Base-by-base conservation (phyloP, 805 yeast species). In the Saccharomycopsis schoenii region DNA sequence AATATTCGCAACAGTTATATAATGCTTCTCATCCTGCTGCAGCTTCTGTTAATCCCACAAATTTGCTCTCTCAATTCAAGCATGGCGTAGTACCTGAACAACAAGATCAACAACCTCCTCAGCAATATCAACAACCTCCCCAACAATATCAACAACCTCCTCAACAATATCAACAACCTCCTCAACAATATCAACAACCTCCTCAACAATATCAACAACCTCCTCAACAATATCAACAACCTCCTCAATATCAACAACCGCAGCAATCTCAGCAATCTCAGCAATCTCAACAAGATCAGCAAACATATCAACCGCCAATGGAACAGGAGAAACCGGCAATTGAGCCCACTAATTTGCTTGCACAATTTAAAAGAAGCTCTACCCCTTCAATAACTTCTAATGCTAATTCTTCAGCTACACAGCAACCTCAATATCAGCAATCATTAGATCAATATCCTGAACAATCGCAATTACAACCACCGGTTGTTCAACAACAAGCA, bases 11-110 rank as follows among this genome's bases (percentile, higher is more conserved):
- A 40, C 17, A 36, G 21, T 40, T n/a, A 6, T 6, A 29, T 29
- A 3, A 4, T 29, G 34, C 6, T 29, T 29, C 34, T 29, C 6
- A 3, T 29, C 62, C 36, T 66, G 80, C 56, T 71, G 60, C 21
- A 29, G 12, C 56, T 11, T 15, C 21, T 9, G 36, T n/a, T 55
- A 37, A 12, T 55, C 34, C 58, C 24, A 3, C 14, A 5, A 39
- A 37, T 21, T 39, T 25, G 8, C 19, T 55, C 12, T 15, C 51
- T n/a, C 58, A 56, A 29, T 43, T 47, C n/a, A 47, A 47, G 55
- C 51, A 41, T 36, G 50, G 50, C 8, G 59, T 41, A 41, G 37
- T 15, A 25, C 2, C 34, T 14, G 77, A 71, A 10, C 66, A 39
- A 14, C 47, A 55, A 55, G 10, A 25, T 4, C 57, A 54, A 36